Evolutionary conservation across 371 early-diverging fungal genomes (phyloP).

Genomic region (Lichtheimia hyalospora): DNA sequence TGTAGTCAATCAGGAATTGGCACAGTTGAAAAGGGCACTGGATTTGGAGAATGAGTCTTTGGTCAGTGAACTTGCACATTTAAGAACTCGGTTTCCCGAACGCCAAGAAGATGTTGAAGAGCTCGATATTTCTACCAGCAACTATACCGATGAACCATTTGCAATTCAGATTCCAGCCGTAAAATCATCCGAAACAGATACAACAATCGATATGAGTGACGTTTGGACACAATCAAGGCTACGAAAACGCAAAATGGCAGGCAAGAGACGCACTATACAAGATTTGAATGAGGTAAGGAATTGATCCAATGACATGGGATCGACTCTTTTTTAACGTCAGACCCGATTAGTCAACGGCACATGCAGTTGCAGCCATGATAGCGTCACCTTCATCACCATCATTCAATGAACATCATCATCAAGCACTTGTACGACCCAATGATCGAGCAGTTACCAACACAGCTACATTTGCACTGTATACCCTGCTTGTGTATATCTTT

Average conservation of each 20-base stretch:
- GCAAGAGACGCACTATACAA: conserved; percentile 31
- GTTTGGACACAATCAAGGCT: conserved; percentile 37
- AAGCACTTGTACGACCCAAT: conserved; percentile 18
- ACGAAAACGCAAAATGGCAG: conserved; percentile 27
- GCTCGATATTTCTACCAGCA: not conserved
- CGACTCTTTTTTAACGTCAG: not conserved
- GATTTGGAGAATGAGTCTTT: conserved; percentile 32
- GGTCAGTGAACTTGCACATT: conserved; percentile 34
- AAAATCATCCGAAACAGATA: conserved; percentile 1
- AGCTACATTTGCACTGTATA: conserved; percentile 55
- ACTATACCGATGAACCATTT: conserved; percentile 1
- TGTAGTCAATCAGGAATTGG: conserved; percentile 34
- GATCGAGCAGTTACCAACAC: conserved; percentile 50
- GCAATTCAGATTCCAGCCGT: not conserved
- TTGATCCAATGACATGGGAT: no score
- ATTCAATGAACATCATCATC: not conserved
- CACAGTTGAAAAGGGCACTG: conserved; percentile 19
- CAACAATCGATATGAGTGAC: conserved; percentile 29
- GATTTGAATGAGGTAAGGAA: conserved; percentile 35
- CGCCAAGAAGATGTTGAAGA: conserved; percentile 5
- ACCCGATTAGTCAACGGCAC: conserved; percentile 11
- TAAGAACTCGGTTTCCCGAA: conserved; percentile 18
- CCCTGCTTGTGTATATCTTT: conserved; percentile 53
- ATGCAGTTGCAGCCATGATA: conserved; percentile 3
- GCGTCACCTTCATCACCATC: not conserved